These are phyloP conservation scores for Penicillium pancosmium DNA, from an alignment of 495 filamentous ascomycete species.

Conservation along the genomic window DNA sequence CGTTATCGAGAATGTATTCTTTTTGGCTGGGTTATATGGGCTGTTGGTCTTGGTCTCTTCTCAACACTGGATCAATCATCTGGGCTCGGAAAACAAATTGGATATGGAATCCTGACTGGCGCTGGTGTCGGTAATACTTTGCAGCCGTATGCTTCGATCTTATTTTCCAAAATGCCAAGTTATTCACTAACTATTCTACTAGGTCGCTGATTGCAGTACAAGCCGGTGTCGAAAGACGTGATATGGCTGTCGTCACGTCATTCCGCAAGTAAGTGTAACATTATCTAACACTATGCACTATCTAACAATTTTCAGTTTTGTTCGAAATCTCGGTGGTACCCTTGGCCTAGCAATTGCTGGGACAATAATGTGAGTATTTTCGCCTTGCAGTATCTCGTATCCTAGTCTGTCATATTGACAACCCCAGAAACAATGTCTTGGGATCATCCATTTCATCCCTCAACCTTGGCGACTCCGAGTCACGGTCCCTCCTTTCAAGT, in stretches of 20 bases:
- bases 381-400: not conserved
- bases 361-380: slow-evolving; percentile 47
- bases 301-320: slow-evolving; percentile 43
- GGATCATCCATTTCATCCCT: slow-evolving; percentile 38
- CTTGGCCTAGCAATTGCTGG: slow-evolving; percentile 56
- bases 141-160: slow-evolving; percentile 43
- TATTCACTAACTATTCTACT: slow-evolving; percentile 1
- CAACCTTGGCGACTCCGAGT: slow-evolving; percentile 25
- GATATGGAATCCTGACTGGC: slow-evolving; percentile 54
- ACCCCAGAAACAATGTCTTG: slow-evolving; percentile 48
- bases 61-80: slow-evolving; percentile 53
- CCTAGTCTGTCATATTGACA: slow-evolving; percentile 2
- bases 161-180: not conserved
- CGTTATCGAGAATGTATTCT: slow-evolving; percentile 56
- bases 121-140: slow-evolving; percentile 57
- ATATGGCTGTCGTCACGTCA: slow-evolving; percentile 58
- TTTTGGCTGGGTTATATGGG: slow-evolving; percentile 56
- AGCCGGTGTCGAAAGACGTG: slow-evolving; percentile 52
- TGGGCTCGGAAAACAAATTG: slow-evolving; percentile 55
- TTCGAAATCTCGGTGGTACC: slow-evolving; percentile 55
- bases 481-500: slow-evolving; percentile 34
- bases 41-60: slow-evolving; percentile 54
- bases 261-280: slow-evolving; percentile 51
- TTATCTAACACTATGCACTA: not conserved
- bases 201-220: slow-evolving; percentile 53